These are phyloP conservation scores for Papilionanthe hybrid DNA, from an alignment of 116 monocot genomes.

Conservation along the genomic window DNA sequence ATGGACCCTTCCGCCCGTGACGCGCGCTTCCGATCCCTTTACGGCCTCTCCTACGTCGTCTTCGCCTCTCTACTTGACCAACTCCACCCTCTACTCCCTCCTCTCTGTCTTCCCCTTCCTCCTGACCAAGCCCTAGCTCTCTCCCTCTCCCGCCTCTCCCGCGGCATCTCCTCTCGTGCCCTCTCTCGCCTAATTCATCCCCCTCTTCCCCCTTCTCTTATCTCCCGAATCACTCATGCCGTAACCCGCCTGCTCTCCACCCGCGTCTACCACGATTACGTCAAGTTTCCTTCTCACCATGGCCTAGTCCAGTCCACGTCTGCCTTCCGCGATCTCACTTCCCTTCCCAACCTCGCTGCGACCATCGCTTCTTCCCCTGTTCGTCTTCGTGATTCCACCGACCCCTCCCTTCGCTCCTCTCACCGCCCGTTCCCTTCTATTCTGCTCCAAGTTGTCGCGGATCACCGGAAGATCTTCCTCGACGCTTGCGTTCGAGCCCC, in stretches of 20 bases:
- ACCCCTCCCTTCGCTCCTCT: conserved; percentile 15
- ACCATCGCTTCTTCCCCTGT: conserved; percentile 41
- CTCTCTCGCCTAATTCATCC: conserved; percentile 28
- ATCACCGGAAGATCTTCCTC: conserved; percentile 52
- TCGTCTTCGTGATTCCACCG: conserved; percentile 17
- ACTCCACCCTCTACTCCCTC: conserved; percentile 25
- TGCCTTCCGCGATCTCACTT: conserved; percentile 30
- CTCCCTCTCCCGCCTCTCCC: conserved; percentile 53
- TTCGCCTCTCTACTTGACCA: conserved; percentile 44
- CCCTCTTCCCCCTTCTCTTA: conserved; percentile 32
- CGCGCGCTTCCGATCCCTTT: conserved; percentile 37
- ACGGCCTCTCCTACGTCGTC: conserved; percentile 50
- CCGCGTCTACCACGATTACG: conserved; percentile 40
- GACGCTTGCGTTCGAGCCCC: conserved; percentile 66
- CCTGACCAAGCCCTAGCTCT: conserved; percentile 37
- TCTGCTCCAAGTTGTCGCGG: conserved; percentile 63
- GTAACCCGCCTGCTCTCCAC: conserved; percentile 58
- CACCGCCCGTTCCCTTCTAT: conserved; percentile 46
- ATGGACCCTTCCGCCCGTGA: conserved; percentile 42
- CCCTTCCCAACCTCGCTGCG: conserved; percentile 39
- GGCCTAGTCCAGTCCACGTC: conserved; percentile 30
- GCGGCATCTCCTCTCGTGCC: conserved; percentile 27
- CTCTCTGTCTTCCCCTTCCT: conserved; percentile 27
- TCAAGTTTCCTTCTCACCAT: conserved; percentile 37
- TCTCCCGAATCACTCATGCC: conserved; percentile 38